These are phyloP conservation scores for Phialophora verrucosa DNA, from an alignment of 2,329 filamentous ascomycete species.

Conservation along the genomic window DNA sequence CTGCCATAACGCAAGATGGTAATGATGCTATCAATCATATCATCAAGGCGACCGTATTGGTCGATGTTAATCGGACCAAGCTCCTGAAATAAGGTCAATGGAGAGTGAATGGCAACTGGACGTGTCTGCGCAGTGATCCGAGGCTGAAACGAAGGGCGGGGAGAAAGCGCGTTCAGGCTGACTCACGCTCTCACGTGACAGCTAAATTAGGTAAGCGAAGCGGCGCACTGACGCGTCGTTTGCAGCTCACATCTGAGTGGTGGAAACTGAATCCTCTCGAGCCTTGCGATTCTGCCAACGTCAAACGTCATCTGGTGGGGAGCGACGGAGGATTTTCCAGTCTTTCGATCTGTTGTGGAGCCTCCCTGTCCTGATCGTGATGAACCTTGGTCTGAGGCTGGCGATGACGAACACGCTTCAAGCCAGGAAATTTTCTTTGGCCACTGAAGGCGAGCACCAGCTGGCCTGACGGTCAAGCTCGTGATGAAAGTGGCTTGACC, in stretches of 20 bases:
- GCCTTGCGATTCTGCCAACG: constrained; percentile 9
- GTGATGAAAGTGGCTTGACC: constrained; percentile 12
- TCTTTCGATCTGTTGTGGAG: neutral
- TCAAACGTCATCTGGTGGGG: constrained; percentile 19
- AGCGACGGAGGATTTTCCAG: neutral
- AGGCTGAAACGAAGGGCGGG: neutral
- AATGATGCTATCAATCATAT: neutral
- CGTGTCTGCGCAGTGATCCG: neutral
- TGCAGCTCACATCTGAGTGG: constrained; percentile 6
- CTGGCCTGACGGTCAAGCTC: neutral
- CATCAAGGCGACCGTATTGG: neutral
- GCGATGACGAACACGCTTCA: constrained; percentile 10
- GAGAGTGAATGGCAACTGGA: neutral
- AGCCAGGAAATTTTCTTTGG: neutral
- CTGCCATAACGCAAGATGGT: neutral
- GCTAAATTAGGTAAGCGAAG: neutral
- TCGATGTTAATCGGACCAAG: neutral
- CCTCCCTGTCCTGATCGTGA: constrained; percentile 13
- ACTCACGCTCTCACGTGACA: neutral
- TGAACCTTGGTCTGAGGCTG: neutral
- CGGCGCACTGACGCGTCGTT: neutral
- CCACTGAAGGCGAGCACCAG: neutral
- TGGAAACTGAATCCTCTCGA: neutral
- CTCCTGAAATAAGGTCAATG: neutral
- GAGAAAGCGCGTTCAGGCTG: constrained; percentile 1